These are phyloP conservation scores for Rhodotorula sp. DNA, from an alignment of 1,284 basidiomycete genomes.

Conservation along the genomic window DNA sequence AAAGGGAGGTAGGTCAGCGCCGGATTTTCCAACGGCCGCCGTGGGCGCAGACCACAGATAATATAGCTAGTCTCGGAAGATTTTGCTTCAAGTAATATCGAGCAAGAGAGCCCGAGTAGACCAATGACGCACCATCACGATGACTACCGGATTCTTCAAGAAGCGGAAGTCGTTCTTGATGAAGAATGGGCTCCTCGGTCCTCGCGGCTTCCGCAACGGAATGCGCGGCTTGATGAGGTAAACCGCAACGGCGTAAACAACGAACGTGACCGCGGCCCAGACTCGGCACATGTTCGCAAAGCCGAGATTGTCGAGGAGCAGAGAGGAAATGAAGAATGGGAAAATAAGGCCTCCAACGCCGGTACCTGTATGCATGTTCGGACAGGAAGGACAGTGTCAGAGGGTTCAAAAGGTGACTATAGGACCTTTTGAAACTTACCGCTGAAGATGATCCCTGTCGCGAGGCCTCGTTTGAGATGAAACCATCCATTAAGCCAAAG, in stretches of 20 bases:
- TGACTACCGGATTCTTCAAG: constrained; percentile 17
- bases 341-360: constrained; percentile 27
- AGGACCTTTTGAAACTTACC: constrained; percentile 1
- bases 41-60: neutral
- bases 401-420: neutral
- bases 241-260: constrained; percentile 13
- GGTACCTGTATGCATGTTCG: constrained; percentile 4
- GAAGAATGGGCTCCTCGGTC: constrained; percentile 15
- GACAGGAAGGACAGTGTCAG: neutral
- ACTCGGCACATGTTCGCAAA: constrained; percentile 29
- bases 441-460: constrained; percentile 24
- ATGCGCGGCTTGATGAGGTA: constrained; percentile 26
- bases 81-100: neutral
- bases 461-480: constrained; percentile 20
- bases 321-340: constrained; percentile 15
- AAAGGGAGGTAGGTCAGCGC: too few species aligned
- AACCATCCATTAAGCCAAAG: constrained; percentile 30
- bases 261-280: constrained; percentile 22
- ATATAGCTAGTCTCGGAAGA: too few species aligned
- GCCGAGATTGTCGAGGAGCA: constrained; percentile 17
- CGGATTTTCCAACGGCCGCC: too few species aligned
- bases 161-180: constrained; percentile 21
- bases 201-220: constrained; percentile 14
- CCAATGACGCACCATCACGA: constrained; percentile 22
- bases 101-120: too few species aligned